A percentile compares a stretch with the other conserved stretches of the same genome.
Conservation (phyloP, 2,329 filamentous ascomycete genomes). For the Colletotrichum phormii region DNA sequence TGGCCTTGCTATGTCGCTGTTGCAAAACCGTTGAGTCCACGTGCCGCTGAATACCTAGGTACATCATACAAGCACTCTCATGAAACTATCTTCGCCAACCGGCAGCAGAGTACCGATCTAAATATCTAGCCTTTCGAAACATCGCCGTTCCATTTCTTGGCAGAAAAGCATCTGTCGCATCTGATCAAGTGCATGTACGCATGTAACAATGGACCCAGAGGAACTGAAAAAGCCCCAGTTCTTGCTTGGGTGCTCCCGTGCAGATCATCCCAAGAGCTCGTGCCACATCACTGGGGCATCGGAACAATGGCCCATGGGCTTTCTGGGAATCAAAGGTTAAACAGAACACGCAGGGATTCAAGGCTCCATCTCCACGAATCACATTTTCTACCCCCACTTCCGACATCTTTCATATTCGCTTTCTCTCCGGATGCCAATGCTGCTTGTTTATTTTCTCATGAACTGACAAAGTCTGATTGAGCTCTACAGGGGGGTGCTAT, state of each 20-base stretch:
- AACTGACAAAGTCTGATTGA: neutral
- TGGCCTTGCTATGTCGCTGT: neutral
- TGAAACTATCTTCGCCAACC: neutral
- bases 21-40: neutral
- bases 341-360: conserved; percentile 23
- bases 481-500: neutral
- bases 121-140: neutral
- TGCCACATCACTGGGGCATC: conserved; percentile 25
- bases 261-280: conserved; percentile 33
- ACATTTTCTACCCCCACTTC: conserved; percentile 24
- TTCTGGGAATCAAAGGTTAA: conserved; percentile 6
- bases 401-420: neutral
- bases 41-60: neutral
- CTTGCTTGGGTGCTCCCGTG: conserved; percentile 29
- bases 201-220: conserved; percentile 11
- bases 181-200: neutral
- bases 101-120: neutral
- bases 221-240: conserved; percentile 18
- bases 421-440: neutral
- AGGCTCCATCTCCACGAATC: conserved; percentile 20
- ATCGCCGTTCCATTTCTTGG: neutral
- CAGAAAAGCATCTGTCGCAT: neutral
- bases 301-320: conserved; percentile 26
- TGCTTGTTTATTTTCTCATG: neutral
- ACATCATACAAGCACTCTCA: neutral